Conservation (phyloP, 495 filamentous ascomycete genomes). For the Amphirosellinia nigrospora region DNA sequence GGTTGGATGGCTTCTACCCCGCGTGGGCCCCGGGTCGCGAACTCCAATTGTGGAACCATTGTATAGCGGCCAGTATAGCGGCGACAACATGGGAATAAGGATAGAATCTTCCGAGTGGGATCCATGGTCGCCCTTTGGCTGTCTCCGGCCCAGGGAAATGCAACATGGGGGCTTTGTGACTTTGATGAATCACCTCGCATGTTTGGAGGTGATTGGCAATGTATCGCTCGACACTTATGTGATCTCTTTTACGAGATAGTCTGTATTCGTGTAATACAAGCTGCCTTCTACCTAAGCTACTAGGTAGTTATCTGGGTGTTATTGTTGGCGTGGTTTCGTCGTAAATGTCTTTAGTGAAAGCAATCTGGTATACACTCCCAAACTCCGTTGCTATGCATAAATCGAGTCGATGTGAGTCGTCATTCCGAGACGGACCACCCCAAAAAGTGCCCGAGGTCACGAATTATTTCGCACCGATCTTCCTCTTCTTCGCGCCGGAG, state of each 20-base stretch:
- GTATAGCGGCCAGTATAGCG: not conserved
- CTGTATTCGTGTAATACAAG: not conserved
- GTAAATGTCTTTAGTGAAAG: slow-evolving; percentile 21
- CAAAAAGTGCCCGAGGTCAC: not conserved
- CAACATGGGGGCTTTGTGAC: not conserved
- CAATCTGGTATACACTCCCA: slow-evolving; percentile 35
- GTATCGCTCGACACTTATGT: not conserved
- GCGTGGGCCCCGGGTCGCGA: not conserved
- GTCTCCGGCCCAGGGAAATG: not conserved
- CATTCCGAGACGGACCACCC: not conserved
- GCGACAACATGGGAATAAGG: slow-evolving; percentile 4
- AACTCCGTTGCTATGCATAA: slow-evolving; percentile 41
- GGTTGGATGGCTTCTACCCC: slow-evolving; percentile 15
- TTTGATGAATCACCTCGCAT: not conserved
- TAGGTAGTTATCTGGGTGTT: not conserved
- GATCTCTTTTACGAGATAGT: not conserved
- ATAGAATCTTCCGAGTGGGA: not conserved
- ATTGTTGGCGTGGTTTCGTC: not conserved
- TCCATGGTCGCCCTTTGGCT: not conserved
- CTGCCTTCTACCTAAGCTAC: not conserved
- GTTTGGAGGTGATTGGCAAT: not conserved
- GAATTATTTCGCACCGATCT: slow-evolving; percentile 33
- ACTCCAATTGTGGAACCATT: not conserved
- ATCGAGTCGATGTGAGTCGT: slow-evolving; percentile 24
- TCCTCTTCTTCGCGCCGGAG: slow-evolving; percentile 50